Evolutionary conservation across 345 rosid species (phyloP).

Genomic region (Citrus maxima): DNA sequence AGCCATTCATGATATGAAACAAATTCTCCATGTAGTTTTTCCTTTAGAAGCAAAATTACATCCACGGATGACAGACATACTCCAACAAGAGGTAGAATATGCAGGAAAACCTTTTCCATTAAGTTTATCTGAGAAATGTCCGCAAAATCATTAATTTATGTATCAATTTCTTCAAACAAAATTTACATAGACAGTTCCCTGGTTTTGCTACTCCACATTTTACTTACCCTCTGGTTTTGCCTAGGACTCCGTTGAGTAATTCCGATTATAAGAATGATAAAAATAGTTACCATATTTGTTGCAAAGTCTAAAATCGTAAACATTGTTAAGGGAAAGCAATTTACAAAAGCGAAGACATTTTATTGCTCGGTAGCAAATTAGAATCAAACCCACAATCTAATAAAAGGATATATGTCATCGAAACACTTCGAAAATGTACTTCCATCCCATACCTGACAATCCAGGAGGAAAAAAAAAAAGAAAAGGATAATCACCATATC

Average conservation of each 20-base stretch:
- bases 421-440: conserved; percentile 45
- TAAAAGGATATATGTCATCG: conserved; percentile 54
- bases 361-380: background rate
- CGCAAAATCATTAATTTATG: conserved; percentile 4
- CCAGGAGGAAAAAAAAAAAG: background rate
- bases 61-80: conserved; percentile 61
- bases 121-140: conserved; percentile 35
- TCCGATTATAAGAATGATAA: conserved; percentile 43
- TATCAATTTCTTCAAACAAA: conserved; percentile 1
- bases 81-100: conserved; percentile 53
- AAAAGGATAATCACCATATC: background rate
- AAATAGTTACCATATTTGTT: conserved; percentile 49
- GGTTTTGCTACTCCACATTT: background rate
- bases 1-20: conserved; percentile 46
- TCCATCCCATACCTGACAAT: conserved; percentile 60
- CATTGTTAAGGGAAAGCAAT: conserved; percentile 40
- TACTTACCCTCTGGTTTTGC: conserved; percentile 42
- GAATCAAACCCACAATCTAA: background rate
- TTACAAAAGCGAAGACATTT: background rate
- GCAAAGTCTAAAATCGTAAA: conserved; percentile 63
- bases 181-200: background rate
- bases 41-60: conserved; percentile 40
- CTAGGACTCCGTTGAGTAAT: conserved; percentile 31
- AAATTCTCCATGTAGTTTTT: conserved; percentile 36
- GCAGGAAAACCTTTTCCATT: conserved; percentile 44